Percentiles rank a stretch among this genome's conserved stretches.
Conservation (phyloP, 257 asterid species). For the Penstemon eatonii region DNA sequence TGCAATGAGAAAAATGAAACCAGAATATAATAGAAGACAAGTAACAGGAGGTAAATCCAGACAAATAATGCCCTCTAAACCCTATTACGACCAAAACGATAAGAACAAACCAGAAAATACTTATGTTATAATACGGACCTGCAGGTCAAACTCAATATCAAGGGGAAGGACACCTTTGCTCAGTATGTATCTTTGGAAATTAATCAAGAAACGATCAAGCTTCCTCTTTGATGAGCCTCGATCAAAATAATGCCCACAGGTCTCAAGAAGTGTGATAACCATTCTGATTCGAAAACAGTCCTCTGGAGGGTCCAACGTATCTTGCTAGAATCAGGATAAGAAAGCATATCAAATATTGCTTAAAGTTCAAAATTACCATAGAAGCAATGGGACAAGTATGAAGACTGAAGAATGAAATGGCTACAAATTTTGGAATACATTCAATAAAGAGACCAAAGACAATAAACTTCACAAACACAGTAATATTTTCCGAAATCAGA, state of each 20-base stretch:
- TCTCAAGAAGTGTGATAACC: constrained; percentile 90
- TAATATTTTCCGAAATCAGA: not conserved
- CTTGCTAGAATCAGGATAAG: constrained; percentile 65
- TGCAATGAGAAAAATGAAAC: not conserved
- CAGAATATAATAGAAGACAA: not conserved
- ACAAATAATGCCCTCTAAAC: not conserved
- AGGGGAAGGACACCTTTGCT: constrained; percentile 82
- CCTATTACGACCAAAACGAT: not conserved
- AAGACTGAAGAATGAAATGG: not conserved
- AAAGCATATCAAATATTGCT: constrained; percentile 30
- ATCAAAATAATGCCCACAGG: constrained; percentile 98
- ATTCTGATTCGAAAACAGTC: constrained; percentile 95
- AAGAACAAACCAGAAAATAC: not conserved
- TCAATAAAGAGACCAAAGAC: constrained; percentile 8
- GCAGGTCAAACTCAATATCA: constrained; percentile 97
- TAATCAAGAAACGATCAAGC: constrained; percentile 91
- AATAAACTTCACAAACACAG: constrained; percentile 6
- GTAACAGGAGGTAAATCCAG: not conserved
- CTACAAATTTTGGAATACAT: not conserved
- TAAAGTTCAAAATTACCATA: not conserved
- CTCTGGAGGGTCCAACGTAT: constrained; percentile 89
- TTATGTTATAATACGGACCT: constrained; percentile 52
- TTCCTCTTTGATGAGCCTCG: constrained; percentile 97
- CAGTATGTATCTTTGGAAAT: constrained; percentile 90
- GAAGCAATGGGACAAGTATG: not conserved